Base-by-base conservation (phyloP, 306 rosid genomes). In the Benincasa hispida region DNA sequence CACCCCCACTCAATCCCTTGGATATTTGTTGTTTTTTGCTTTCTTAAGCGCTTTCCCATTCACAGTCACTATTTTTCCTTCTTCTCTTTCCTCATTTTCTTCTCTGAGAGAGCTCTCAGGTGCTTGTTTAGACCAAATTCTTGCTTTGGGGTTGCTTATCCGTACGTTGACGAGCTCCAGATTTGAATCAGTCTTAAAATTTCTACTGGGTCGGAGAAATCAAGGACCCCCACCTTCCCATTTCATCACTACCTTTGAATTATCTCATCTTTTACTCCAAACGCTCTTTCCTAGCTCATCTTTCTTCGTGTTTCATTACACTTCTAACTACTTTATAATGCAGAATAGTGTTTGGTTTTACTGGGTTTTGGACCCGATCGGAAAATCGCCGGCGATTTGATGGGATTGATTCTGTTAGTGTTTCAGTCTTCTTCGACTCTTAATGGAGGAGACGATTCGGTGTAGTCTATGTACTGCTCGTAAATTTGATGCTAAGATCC, bases 381-480 rank as follows among this genome's bases (percentile, higher is more conserved):
- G 81, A 76, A 81, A 81, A 45, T 82, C 87, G 76, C 83, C 81
- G 96, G 85, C 81, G 85, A 82, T 76, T 94, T 94, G 85, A 91
- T 91, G 98, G 97, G 87, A 85, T 85, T 82, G 80, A 73, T 61
- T 66, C 76, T 72, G 66, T 42, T 13, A 10, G 62, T 80, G 70
- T 76, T 77, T 50, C 85, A 80, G 81, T 76, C 76, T 77, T 83
- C 76, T 75, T 83, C 56, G 35, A 47, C 48, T 79, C 83, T 83
- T 80, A 78, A 90, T 90, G 93, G 97, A 87, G 91, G 84, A 77
- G 42, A 78, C 86, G 81, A 67, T 89, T 82, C 84, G 89, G 83
- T 75, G 85, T 58, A 66, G 84, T 81, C 70, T 87, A 61, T 88
- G 88, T 78, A 1, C 73, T 69, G 73, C 81, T 4, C 85, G 83